Evolutionary conservation across 208 protist species (phyloP).

Genomic region (Porcisia hertigi): DNA sequence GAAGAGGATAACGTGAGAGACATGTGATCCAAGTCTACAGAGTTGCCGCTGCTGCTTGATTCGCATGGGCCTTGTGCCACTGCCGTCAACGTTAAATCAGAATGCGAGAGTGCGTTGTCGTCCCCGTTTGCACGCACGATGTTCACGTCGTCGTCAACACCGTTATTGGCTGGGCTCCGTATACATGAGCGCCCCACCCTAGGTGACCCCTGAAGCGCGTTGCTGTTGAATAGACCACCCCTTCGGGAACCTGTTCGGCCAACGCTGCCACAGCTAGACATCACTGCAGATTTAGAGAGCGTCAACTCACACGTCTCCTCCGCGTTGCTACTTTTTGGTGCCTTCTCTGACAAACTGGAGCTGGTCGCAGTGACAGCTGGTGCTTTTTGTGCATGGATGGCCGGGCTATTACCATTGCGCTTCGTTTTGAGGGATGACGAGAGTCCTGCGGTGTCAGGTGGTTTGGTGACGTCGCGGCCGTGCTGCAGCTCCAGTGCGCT

Average conservation of each 20-base stretch:
- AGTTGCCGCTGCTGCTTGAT: neutral
- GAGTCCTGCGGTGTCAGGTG: slow-evolving; percentile 4
- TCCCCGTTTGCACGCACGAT: neutral
- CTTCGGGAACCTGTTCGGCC: neutral
- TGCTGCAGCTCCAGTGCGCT: slow-evolving; percentile 38
- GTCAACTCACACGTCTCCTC: slow-evolving; percentile 13
- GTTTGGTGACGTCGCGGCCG: slow-evolving; percentile 41
- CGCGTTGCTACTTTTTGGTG: neutral
- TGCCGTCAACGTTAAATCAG: neutral
- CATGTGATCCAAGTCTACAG: slow-evolving; percentile 4
- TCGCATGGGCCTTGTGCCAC: neutral
- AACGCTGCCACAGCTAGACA: slow-evolving; percentile 17
- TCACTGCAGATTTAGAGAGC: slow-evolving; percentile 12
- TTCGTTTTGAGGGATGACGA: neutral
- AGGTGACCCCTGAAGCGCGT: neutral
- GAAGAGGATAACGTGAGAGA: slow-evolving; percentile 1
- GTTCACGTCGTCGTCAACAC: slow-evolving; percentile 7
- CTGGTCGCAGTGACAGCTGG: neutral
- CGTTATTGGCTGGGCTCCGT: neutral
- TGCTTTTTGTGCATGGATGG: neutral
- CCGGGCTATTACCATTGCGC: neutral
- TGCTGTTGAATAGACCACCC: neutral
- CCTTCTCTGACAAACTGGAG: neutral
- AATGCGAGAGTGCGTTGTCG: neutral
- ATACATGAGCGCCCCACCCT: neutral